Evolutionary conservation across 106 monocot genomes (phyloP).

Genomic region (Xerophyta viscosa): DNA sequence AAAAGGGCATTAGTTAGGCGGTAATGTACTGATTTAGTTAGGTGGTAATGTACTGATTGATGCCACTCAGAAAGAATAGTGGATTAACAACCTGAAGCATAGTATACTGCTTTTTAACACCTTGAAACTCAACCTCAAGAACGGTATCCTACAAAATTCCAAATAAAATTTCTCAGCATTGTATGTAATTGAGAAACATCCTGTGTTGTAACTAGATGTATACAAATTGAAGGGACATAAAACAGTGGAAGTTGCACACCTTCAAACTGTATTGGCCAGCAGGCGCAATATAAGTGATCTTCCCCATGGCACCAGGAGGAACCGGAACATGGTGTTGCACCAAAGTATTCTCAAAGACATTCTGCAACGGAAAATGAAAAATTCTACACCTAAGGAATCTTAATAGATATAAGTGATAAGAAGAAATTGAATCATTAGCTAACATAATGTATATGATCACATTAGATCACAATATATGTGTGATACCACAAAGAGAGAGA

Average conservation of each 20-base stretch:
- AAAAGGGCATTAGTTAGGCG: background rate
- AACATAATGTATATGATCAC: too few species aligned
- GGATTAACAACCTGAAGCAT: constrained; percentile 99
- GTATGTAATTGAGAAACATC: background rate
- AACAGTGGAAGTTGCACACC: constrained; percentile 18
- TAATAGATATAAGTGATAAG: too few species aligned
- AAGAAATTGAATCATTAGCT: too few species aligned
- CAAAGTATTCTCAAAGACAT: constrained; percentile 88
- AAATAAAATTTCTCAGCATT: background rate
- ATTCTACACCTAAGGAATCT: too few species aligned
- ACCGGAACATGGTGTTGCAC: constrained; percentile 88
- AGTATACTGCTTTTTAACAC: constrained; percentile 72
- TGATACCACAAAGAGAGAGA: constrained; percentile 1
- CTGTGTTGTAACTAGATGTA: background rate
- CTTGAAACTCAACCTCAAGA: constrained; percentile 97
- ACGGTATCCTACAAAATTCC: constrained; percentile 65
- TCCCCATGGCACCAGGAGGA: constrained; percentile 98
- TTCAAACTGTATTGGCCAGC: constrained; percentile 87
- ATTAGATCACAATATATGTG: too few species aligned
- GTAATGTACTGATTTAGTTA: too few species aligned
- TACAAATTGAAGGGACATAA: background rate
- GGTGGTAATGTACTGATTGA: too few species aligned
- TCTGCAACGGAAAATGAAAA: constrained; percentile 40
- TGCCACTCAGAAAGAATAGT: too few species aligned
- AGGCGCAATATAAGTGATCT: constrained; percentile 73